A percentile compares a stretch with the other conserved stretches of the same genome.
These are phyloP conservation scores for Globisporangium splendens DNA, from an alignment of 352 stramenopile species.

Conservation along the genomic window DNA sequence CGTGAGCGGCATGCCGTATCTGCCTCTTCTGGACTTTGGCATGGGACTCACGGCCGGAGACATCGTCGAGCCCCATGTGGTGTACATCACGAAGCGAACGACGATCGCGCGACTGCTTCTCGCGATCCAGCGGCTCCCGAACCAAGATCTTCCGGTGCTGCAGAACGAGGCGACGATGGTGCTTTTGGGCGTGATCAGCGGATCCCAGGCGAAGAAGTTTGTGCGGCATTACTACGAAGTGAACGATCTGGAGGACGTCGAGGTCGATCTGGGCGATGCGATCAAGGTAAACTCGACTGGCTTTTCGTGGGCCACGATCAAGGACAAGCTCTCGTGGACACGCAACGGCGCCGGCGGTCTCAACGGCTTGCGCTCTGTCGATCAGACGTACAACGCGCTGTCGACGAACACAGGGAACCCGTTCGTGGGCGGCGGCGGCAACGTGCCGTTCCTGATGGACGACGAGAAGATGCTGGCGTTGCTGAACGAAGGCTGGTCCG, in stretches of 20 bases:
- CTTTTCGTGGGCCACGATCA: slow-evolving; percentile 63
- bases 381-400: slow-evolving; percentile 68
- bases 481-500: slow-evolving; percentile 68
- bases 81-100: slow-evolving; percentile 74
- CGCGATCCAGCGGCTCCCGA: slow-evolving; percentile 64
- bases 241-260: slow-evolving; percentile 44
- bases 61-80: slow-evolving; percentile 65
- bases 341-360: slow-evolving; percentile 53
- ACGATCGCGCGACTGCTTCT: slow-evolving; percentile 64
- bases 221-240: slow-evolving; percentile 59
- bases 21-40: slow-evolving; percentile 81
- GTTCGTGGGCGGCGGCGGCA: slow-evolving; percentile 8
- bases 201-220: slow-evolving; percentile 55
- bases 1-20: slow-evolving; percentile 72
- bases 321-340: slow-evolving; percentile 47
- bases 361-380: slow-evolving; percentile 56
- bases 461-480: slow-evolving; percentile 76
- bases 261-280: slow-evolving; percentile 72
- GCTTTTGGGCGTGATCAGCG: slow-evolving; percentile 62
- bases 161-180: slow-evolving; percentile 64
- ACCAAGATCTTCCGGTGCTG: slow-evolving; percentile 74
- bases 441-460: slow-evolving; percentile 79
- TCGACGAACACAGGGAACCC: slow-evolving; percentile 24
- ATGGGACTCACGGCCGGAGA: slow-evolving; percentile 46
- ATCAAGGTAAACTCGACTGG: slow-evolving; percentile 23